Evolutionary conservation across 2,329 filamentous ascomycete genomes (phyloP).

Genomic region (Trichoderma sp.): DNA sequence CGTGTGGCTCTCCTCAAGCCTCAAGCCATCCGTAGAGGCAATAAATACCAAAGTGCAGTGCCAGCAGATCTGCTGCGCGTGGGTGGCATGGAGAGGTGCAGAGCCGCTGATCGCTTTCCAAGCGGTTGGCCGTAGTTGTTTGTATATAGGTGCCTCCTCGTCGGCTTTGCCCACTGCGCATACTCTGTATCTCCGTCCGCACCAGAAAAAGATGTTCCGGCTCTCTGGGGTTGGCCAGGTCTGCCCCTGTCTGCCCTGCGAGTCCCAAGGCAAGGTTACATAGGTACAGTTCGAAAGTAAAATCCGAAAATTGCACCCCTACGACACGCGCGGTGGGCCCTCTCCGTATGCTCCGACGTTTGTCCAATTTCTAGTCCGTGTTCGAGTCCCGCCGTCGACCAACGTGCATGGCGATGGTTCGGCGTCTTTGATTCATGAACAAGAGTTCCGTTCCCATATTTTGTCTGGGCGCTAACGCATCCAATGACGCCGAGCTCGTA

Average conservation of each 20-base stretch:
- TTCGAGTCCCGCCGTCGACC: constrained; percentile 14
- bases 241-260: neutral
- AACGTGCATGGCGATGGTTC: constrained; percentile 1
- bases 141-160: neutral
- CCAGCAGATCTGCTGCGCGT: neutral
- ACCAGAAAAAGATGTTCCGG: neutral
- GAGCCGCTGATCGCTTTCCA: neutral
- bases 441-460: constrained; percentile 1
- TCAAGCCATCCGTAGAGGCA: neutral
- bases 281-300: neutral
- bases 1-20: neutral
- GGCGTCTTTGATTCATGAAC: neutral
- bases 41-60: neutral
- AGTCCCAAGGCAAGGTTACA: neutral
- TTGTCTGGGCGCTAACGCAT: neutral
- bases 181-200: neutral
- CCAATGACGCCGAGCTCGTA: constrained; percentile 2
- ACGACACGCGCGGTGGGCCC: constrained; percentile 16
- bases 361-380: constrained; percentile 22
- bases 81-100: neutral
- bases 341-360: constrained; percentile 22
- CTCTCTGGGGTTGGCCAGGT: neutral
- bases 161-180: neutral
- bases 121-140: neutral
- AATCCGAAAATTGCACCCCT: constrained; percentile 9